Evolutionary conservation across 75 land plant species (phyloP).

Genomic region (Selaginella moellendorffii): DNA sequence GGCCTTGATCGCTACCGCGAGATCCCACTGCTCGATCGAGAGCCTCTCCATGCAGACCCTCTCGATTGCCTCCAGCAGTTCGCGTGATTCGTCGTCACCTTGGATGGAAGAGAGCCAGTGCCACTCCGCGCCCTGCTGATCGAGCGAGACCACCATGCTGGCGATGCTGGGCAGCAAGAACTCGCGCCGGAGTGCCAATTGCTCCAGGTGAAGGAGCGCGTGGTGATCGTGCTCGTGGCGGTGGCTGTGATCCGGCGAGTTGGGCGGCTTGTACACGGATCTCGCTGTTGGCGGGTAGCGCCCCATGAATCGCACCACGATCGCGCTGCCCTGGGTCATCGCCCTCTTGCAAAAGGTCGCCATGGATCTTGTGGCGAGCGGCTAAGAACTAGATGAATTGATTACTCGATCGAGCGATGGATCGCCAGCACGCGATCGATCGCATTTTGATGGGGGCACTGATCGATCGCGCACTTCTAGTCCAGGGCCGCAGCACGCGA

Average conservation of each 20-base stretch:
- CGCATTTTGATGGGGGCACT: too few relatives aligned
- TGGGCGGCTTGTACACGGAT: neutral
- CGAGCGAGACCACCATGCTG: too few relatives aligned
- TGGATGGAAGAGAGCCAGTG: neutral
- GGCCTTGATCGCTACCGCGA: neutral
- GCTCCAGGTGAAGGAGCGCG: neutral
- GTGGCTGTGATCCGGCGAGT: neutral
- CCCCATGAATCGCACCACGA: neutral
- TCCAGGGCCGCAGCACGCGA: too few relatives aligned
- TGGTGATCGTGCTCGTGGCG: neutral
- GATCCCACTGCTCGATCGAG: neutral
- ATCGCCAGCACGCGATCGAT: too few relatives aligned
- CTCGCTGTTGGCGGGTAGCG: neutral
- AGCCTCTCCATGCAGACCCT: neutral
- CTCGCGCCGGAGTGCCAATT: neutral
- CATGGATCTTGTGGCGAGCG: too few relatives aligned
- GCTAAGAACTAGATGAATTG: too few relatives aligned
- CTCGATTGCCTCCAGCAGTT: too few relatives aligned
- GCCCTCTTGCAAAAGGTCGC: neutral
- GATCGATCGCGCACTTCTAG: too few relatives aligned
- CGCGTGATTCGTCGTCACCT: neutral
- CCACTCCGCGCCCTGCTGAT: neutral
- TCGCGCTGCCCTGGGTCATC: neutral
- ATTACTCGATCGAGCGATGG: too few relatives aligned
- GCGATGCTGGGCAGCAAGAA: too few relatives aligned